Evolutionary conservation across 2,329 filamentous ascomycete species (phyloP).

Genomic region (Fonsecaea nubica): DNA sequence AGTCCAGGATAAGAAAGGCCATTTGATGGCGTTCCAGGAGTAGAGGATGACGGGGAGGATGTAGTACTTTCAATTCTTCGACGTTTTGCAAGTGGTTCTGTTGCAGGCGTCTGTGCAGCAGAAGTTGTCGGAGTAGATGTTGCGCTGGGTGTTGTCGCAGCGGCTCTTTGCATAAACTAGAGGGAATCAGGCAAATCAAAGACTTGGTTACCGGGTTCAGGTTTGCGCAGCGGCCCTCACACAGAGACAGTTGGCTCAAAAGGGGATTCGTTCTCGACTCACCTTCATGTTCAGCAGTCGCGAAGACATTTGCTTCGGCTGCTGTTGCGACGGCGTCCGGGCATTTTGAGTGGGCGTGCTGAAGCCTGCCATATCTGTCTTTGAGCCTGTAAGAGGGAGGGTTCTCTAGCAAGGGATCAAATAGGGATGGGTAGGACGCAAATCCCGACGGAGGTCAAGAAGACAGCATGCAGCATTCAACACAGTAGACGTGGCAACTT

Average conservation of each 20-base stretch:
- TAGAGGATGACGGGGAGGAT: conserved; percentile 21
- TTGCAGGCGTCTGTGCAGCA: conserved; percentile 27
- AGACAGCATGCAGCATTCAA: neutral
- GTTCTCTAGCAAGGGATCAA: neutral
- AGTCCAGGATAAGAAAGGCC: neutral
- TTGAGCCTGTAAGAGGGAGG: neutral
- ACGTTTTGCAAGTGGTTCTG: conserved; percentile 34
- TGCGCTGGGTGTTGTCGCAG: conserved; percentile 24
- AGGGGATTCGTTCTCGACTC: neutral
- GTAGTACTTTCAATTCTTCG: conserved; percentile 29
- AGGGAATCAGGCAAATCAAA: neutral
- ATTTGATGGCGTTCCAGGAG: conserved; percentile 25
- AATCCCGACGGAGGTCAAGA: neutral
- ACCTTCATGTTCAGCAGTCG: conserved; percentile 42
- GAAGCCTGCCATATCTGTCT: conserved; percentile 30
- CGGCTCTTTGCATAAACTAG: conserved; percentile 41
- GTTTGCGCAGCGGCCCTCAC: neutral
- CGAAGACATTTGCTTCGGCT: conserved; percentile 39
- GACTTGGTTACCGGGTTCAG: neutral
- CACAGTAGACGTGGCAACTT: neutral
- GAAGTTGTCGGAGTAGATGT: conserved; percentile 22
- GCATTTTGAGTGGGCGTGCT: conserved; percentile 25
- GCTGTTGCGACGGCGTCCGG: conserved; percentile 22
- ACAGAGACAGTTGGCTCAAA: neutral
- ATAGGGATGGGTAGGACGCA: neutral